phyloP scores from a whole-genome alignment of 495 filamentous ascomycete species.

The Penicillium cosmopolitanum region DNA sequence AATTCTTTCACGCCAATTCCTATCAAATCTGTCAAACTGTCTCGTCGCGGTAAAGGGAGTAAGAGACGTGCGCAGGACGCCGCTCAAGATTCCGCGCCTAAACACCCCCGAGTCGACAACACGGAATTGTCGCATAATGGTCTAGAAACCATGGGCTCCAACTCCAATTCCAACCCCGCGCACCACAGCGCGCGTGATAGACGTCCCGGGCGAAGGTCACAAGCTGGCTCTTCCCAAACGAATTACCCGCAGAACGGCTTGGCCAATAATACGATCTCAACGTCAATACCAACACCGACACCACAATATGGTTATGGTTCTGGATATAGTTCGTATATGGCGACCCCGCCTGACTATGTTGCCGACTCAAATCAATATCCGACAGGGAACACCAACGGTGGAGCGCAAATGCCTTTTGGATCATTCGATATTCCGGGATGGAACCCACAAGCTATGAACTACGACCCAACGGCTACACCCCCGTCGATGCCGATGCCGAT shows the following conservation, averaged over 20 bases:
- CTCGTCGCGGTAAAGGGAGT: constrained; percentile 19
- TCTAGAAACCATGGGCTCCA: background rate
- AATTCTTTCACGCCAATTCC: background rate
- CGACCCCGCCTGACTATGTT: background rate
- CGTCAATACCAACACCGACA: background rate
- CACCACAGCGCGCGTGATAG: background rate
- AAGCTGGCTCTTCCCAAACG: background rate
- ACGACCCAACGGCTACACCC: background rate
- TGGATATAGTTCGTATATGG: background rate
- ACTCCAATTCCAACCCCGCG: background rate
- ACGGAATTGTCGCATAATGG: constrained; percentile 1
- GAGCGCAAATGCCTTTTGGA: constrained; percentile 15
- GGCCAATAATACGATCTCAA: background rate
- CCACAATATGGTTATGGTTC: background rate
- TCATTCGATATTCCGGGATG: constrained; percentile 23
- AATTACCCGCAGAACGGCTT: background rate
- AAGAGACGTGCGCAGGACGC: constrained; percentile 19
- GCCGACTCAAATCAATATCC: background rate
- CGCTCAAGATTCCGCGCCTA: constrained; percentile 1
- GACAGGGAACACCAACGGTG: background rate
- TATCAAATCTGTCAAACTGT: constrained; percentile 16
- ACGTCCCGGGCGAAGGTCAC: background rate
- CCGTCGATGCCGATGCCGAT: constrained; percentile 3
- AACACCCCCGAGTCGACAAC: background rate
- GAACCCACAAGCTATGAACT: constrained; percentile 16